phyloP scores from a whole-genome alignment of 2,329 filamentous ascomycete species.

The Ophiostoma angusticollis region DNA sequence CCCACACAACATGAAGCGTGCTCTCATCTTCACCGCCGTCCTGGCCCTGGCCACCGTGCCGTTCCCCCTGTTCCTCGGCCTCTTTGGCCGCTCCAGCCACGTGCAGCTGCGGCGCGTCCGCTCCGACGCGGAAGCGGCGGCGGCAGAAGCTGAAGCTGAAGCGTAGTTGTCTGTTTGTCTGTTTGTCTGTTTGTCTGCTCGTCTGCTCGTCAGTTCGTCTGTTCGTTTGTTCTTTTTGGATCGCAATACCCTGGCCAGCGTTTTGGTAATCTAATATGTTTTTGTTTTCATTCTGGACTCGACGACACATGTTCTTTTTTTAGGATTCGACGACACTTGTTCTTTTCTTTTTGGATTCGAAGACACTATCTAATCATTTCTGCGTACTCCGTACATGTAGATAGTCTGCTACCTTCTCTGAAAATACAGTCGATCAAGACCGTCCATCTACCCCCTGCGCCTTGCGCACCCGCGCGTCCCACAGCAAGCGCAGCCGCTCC shows the following conservation, averaged over 20 bases:
- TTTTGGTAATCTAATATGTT: neutral
- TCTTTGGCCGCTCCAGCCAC: conserved; percentile 49
- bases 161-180: too few relatives aligned
- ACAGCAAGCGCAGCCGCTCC: conserved; percentile 55
- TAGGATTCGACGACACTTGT: too few relatives aligned
- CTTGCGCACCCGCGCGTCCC: conserved; percentile 35
- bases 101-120: conserved; percentile 37
- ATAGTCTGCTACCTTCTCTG: too few relatives aligned
- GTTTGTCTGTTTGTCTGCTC: too few relatives aligned
- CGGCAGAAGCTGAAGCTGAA: neutral
- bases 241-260: neutral
- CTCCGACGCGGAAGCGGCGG: conserved; percentile 24
- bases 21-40: conserved; percentile 68
- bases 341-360: too few relatives aligned
- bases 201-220: too few relatives aligned
- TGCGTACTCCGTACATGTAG: too few relatives aligned
- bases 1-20: conserved; percentile 58
- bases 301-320: too few relatives aligned
- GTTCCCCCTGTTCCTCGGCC: conserved; percentile 53
- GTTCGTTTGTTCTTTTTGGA: neutral
- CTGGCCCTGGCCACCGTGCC: conserved; percentile 53
- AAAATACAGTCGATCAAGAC: too few relatives aligned
- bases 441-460: neutral
- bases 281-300: neutral
- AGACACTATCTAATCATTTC: too few relatives aligned